Conservation (phyloP, 306 rosid genomes). For the Fagus crenata region DNA sequence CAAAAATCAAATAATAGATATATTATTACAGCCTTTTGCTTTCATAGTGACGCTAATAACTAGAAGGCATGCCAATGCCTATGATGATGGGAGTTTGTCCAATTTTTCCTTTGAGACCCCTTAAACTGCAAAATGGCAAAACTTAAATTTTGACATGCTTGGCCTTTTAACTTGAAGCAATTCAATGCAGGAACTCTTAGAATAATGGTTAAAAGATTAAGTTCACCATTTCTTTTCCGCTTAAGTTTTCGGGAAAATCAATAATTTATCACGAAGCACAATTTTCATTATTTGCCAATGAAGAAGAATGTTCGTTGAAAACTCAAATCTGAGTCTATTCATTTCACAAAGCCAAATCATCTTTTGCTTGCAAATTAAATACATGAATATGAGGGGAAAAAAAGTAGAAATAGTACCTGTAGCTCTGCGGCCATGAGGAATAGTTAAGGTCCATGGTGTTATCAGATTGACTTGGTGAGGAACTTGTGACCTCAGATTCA, state of each 20-base stretch:
- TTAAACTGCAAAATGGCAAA: too few species aligned
- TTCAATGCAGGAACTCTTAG: background rate
- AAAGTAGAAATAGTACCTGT: slow-evolving; percentile 35
- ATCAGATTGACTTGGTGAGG: slow-evolving; percentile 26
- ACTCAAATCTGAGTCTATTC: background rate
- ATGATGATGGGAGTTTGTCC: background rate
- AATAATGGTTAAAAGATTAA: too few species aligned
- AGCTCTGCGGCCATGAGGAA: slow-evolving; percentile 59
- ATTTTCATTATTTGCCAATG: background rate
- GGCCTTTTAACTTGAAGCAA: background rate
- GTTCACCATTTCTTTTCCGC: too few species aligned
- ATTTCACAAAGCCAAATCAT: background rate
- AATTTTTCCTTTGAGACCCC: too few species aligned
- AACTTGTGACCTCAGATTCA: slow-evolving; percentile 41
- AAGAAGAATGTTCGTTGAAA: background rate
- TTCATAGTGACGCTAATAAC: slow-evolving; percentile 5
- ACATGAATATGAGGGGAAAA: background rate
- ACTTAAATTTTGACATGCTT: background rate
- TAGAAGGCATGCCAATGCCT: background rate
- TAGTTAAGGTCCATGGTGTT: slow-evolving; percentile 11
- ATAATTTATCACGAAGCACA: background rate
- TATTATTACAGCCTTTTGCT: background rate
- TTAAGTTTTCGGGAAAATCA: too few species aligned
- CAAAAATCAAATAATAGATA: background rate
- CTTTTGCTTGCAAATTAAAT: background rate